These are phyloP conservation scores for Ophiostoma novo-ulmi DNA, from an alignment of 2,329 filamentous ascomycete species.

Conservation along the genomic window DNA sequence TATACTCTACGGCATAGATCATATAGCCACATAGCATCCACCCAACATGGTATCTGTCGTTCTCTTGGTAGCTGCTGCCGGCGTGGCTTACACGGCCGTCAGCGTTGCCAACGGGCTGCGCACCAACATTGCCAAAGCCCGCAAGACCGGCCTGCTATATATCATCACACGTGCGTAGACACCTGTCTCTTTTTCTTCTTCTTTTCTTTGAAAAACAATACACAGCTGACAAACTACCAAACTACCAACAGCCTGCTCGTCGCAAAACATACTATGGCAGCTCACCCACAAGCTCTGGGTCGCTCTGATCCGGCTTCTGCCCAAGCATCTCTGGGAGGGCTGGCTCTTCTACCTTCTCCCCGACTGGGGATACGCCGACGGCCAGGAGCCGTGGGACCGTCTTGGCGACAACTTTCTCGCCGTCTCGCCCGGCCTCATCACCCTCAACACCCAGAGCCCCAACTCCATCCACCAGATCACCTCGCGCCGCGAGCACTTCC, in stretches of 20 bases:
- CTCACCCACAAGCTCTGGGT: conserved; percentile 51
- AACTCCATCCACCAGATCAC: conserved; percentile 63
- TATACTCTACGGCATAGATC: no score
- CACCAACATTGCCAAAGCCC: conserved; percentile 47
- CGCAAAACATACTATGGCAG: conserved; percentile 52
- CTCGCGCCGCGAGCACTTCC: conserved; percentile 62
- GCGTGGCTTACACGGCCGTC: conserved; percentile 8
- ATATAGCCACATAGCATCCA: no score
- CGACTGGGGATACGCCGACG: conserved; percentile 55
- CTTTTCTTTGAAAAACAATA: neutral
- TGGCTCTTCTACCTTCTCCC: conserved; percentile 55
- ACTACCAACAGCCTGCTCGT: conserved; percentile 41
- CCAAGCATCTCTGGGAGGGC: conserved; percentile 49
- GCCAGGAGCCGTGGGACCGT: conserved; percentile 53
- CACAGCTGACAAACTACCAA: conserved; percentile 3
- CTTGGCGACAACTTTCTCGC: conserved; percentile 56
- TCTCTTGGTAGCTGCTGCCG: neutral
- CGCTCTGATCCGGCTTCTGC: conserved; percentile 51
- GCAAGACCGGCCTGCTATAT: conserved; percentile 49
- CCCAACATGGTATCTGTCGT: neutral
- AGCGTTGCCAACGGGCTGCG: conserved; percentile 34
- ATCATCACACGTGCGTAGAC: conserved; percentile 47
- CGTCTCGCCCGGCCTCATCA: conserved; percentile 52
- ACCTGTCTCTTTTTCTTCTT: no score
- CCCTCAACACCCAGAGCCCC: conserved; percentile 57